Evolutionary conservation across 495 filamentous ascomycete genomes (phyloP).

Genomic region (Penicillium angulare): DNA sequence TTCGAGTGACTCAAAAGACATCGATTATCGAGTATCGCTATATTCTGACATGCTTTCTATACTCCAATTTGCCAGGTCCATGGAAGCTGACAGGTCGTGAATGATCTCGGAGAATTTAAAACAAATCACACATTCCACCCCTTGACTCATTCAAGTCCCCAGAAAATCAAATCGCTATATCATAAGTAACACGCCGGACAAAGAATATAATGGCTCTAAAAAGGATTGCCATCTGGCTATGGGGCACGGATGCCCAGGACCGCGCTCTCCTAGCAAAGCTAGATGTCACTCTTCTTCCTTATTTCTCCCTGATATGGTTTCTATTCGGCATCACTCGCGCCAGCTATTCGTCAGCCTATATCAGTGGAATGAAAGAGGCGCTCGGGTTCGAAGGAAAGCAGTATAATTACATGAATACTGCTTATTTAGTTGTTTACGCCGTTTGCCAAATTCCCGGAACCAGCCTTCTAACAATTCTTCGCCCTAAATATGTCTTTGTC

Average conservation of each 20-base stretch:
- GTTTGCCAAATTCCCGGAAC: constrained; percentile 40
- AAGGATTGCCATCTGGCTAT: constrained; percentile 26
- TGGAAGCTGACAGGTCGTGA: too few relatives aligned
- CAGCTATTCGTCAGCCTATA: constrained; percentile 39
- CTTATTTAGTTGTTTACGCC: constrained; percentile 36
- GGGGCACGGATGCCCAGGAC: constrained; percentile 26
- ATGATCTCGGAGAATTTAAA: too few relatives aligned
- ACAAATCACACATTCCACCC: neutral
- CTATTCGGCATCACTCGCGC: constrained; percentile 36
- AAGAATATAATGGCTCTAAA: constrained; percentile 11
- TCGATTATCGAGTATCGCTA: neutral
- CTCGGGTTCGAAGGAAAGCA: constrained; percentile 34
- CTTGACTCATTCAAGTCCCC: neutral
- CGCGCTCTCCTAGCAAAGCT: constrained; percentile 31
- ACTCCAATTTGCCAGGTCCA: too few relatives aligned
- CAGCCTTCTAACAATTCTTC: constrained; percentile 27
- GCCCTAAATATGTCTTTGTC: constrained; percentile 37
- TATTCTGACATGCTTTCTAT: neutral
- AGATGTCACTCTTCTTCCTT: constrained; percentile 32
- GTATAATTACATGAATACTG: constrained; percentile 40
- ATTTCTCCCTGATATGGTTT: constrained; percentile 38
- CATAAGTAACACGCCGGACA: neutral
- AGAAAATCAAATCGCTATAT: too few relatives aligned
- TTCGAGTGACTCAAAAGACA: too few relatives aligned
- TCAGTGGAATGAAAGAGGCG: constrained; percentile 38